Evolutionary conservation across 83 land plant genomes (phyloP).

Genomic region (Isoetes engelmannii): DNA sequence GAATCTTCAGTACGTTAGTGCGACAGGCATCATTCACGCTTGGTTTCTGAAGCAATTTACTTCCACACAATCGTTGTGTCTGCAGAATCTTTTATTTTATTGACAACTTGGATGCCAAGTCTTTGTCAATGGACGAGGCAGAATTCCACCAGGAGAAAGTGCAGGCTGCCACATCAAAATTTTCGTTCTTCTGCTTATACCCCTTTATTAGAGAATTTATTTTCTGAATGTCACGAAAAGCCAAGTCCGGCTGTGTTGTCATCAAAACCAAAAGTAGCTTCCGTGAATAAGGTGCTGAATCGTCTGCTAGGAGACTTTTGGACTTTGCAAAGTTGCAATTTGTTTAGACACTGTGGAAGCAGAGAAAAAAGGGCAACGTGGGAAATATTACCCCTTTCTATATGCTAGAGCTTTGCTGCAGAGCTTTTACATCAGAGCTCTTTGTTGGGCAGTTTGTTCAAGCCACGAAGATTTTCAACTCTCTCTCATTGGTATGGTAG

Average conservation of each 20-base stretch:
- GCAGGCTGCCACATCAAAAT: conserved; percentile 40
- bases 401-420: conserved; percentile 67
- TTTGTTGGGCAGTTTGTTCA: too few species aligned
- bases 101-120: conserved; percentile 56
- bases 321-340: conserved; percentile 46
- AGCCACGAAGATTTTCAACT: too few species aligned
- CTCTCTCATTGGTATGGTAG: too few species aligned
- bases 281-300: neutral
- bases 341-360: conserved; percentile 64
- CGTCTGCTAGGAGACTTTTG: neutral
- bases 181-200: conserved; percentile 6
- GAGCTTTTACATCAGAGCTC: too few species aligned
- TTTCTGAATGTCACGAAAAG: conserved; percentile 21
- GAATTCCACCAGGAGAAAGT: conserved; percentile 76
- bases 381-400: conserved; percentile 63
- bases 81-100: conserved; percentile 76
- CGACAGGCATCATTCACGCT: conserved; percentile 61
- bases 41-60: conserved; percentile 78
- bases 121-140: conserved; percentile 73
- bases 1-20: conserved; percentile 66
- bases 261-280: conserved; percentile 3
- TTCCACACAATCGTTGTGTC: conserved; percentile 81
- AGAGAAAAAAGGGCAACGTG: conserved; percentile 37
- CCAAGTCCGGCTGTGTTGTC: conserved; percentile 12
- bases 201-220: conserved; percentile 20